Percentiles rank a stretch among this genome's conserved stretches.
Evolutionary conservation across 1,284 basidiomycete species (phyloP).

Genomic region (Tranzscheliella williamsii): DNA sequence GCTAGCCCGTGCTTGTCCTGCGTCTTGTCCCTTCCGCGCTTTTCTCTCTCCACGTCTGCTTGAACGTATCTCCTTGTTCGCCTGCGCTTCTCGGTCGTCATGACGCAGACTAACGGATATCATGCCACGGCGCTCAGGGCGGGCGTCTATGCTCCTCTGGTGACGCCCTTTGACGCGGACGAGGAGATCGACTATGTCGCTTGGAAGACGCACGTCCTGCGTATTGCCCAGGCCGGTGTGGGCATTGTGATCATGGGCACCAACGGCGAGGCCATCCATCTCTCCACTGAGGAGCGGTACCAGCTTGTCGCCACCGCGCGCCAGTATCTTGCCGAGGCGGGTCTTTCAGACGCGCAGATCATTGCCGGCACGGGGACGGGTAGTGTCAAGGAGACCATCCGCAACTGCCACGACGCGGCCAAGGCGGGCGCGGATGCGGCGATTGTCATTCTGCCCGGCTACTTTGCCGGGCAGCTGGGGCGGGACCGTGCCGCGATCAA

Average conservation of each 20-base stretch:
- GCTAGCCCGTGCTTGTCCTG: too few species aligned
- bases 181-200: conserved; percentile 80
- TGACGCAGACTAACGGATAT: conserved; percentile 3
- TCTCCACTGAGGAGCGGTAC: conserved; percentile 74
- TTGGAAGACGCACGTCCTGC: conserved; percentile 75
- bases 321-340: conserved; percentile 71
- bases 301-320: conserved; percentile 73
- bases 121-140: conserved; percentile 59
- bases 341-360: conserved; percentile 69
- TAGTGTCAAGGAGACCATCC: conserved; percentile 78
- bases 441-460: conserved; percentile 81
- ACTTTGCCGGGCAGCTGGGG: conserved; percentile 76
- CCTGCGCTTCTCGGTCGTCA: neutral
- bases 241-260: conserved; percentile 77
- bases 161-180: conserved; percentile 76
- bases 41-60: neutral
- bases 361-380: conserved; percentile 81
- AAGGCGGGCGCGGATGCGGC: conserved; percentile 79
- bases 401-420: conserved; percentile 74
- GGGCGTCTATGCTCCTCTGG: conserved; percentile 82
- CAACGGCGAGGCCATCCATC: conserved; percentile 79
- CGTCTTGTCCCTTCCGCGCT: neutral
- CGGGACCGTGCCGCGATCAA: conserved; percentile 70
- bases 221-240: conserved; percentile 73
- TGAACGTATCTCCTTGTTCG: neutral